A percentile compares a stretch with the other conserved stretches of the same genome.
Conservation (phyloP, 139 green algal species). For the Picocystis salinarum region DNA sequence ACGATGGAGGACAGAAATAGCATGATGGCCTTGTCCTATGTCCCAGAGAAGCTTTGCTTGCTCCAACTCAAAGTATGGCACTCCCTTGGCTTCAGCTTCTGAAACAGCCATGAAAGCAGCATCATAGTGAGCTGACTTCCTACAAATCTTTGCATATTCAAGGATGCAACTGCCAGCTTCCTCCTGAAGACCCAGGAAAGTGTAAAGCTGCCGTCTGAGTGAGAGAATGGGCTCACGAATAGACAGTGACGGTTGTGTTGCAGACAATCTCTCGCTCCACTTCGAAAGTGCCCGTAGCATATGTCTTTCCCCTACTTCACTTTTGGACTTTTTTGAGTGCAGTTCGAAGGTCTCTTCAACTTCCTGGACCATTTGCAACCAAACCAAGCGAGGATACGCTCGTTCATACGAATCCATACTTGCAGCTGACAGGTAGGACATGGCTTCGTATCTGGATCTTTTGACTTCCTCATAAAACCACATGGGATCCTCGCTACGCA, state of each 20-base stretch:
- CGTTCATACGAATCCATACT: slow-evolving; percentile 69
- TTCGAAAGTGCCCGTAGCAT: neutral
- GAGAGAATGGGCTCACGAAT: slow-evolving; percentile 64
- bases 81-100: slow-evolving; percentile 38
- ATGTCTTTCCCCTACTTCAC: neutral
- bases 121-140: slow-evolving; percentile 53
- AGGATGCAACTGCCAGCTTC: slow-evolving; percentile 57
- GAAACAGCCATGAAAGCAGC: slow-evolving; percentile 54
- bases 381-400: slow-evolving; percentile 65
- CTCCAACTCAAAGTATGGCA: slow-evolving; percentile 40
- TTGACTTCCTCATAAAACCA: slow-evolving; percentile 23
- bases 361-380: slow-evolving; percentile 68
- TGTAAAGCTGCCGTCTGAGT: slow-evolving; percentile 45
- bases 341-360: slow-evolving; percentile 16
- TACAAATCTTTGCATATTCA: slow-evolving; percentile 60
- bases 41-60: slow-evolving; percentile 67
- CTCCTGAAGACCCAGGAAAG: slow-evolving; percentile 19
- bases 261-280: slow-evolving; percentile 47
- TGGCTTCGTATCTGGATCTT: slow-evolving; percentile 25
- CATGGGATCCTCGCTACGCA: slow-evolving; percentile 16
- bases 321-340: neutral
- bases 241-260: slow-evolving; percentile 32
- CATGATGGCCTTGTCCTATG: slow-evolving; percentile 32
- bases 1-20: slow-evolving; percentile 35
- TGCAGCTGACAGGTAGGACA: slow-evolving; percentile 51